These are phyloP conservation scores for Dipodascus albidus DNA, from an alignment of 805 yeast genomes.

Conservation along the genomic window DNA sequence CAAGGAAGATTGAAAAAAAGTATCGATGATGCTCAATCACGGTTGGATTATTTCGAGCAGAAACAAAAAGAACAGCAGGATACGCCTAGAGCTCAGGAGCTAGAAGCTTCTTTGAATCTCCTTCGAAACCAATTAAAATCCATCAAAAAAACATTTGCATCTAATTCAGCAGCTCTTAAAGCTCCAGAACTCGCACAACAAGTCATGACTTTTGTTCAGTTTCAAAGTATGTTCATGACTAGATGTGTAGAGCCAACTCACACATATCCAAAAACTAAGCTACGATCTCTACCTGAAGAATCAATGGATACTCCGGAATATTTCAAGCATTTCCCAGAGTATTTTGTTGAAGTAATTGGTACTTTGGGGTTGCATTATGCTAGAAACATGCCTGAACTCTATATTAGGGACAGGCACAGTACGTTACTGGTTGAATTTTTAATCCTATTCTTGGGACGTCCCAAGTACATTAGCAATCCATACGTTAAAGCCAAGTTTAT, in stretches of 20 bases:
- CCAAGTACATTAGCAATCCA: constrained; percentile 65
- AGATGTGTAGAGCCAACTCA: constrained; percentile 66
- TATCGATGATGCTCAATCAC: constrained; percentile 38
- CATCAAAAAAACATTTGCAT: constrained; percentile 4
- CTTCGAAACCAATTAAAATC: neutral
- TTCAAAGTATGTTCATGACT: constrained; percentile 60
- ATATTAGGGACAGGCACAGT: constrained; percentile 24
- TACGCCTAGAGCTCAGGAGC: constrained; percentile 19
- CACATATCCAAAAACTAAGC: constrained; percentile 23
- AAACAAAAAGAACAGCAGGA: constrained; percentile 14
- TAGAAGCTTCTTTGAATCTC: constrained; percentile 3
- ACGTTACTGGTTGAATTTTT: constrained; percentile 54
- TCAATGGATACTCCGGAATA: constrained; percentile 24
- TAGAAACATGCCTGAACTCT: constrained; percentile 47
- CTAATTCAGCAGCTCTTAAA: constrained; percentile 31
- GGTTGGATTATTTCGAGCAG: constrained; percentile 35
- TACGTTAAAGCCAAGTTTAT: constrained; percentile 80
- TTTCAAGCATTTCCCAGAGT: constrained; percentile 80
- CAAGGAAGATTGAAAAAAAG: constrained; percentile 43
- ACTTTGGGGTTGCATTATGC: constrained; percentile 40
- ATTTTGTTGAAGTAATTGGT: constrained; percentile 68
- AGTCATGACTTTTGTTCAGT: constrained; percentile 66
- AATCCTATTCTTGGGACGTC: constrained; percentile 62
- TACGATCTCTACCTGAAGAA: constrained; percentile 35
- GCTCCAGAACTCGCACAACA: constrained; percentile 35